phyloP scores from a whole-genome alignment of 2,329 filamentous ascomycete species.

The Cordyceps cateniannulata region DNA sequence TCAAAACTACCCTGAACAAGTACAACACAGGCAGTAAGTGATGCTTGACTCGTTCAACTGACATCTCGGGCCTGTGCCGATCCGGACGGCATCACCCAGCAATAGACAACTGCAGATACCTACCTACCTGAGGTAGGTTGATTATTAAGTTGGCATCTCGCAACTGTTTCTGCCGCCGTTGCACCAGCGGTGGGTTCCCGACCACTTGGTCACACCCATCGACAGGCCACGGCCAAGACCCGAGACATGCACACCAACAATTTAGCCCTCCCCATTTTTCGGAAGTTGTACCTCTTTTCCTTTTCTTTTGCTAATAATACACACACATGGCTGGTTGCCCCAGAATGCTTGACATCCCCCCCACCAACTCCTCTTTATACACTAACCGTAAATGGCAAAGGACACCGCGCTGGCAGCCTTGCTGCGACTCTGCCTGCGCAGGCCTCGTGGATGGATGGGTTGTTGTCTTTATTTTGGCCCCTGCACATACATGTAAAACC shows the following conservation, averaged over 20 bases:
- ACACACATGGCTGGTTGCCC: conserved; percentile 10
- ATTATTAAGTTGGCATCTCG: background rate
- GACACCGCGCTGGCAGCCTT: conserved; percentile 12
- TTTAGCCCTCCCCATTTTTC: conserved; percentile 4
- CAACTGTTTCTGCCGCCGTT: background rate
- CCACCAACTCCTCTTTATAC: background rate
- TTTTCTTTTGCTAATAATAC: conserved; percentile 4
- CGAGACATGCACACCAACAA: conserved; percentile 5
- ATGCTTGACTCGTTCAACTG: background rate
- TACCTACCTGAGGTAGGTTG: too few relatives aligned
- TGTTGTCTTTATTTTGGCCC: background rate
- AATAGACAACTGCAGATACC: background rate
- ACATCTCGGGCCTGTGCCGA: background rate
- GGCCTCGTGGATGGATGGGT: background rate
- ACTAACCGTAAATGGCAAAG: conserved; percentile 1
- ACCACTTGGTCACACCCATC: background rate
- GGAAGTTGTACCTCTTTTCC: background rate
- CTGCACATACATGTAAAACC: background rate
- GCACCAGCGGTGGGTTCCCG: conserved; percentile 1
- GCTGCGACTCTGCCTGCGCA: background rate
- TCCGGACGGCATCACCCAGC: background rate
- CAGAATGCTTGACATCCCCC: background rate
- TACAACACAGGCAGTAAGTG: background rate
- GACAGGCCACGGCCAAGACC: conserved; percentile 6
- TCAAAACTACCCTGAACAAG: background rate